phyloP scores from a whole-genome alignment of 169 alveolate genomes.

The Cryptosporidium meleagridis region DNA sequence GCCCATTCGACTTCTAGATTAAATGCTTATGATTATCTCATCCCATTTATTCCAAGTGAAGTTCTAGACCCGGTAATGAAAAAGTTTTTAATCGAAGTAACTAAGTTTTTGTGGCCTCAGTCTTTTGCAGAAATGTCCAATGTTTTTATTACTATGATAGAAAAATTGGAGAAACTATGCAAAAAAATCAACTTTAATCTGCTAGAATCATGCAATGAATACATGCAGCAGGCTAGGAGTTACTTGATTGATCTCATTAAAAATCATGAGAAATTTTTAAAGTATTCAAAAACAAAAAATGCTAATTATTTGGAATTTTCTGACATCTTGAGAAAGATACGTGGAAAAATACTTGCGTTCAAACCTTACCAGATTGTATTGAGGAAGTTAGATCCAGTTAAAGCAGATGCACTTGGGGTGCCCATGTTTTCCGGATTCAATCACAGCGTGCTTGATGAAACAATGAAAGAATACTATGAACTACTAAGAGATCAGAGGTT shows the following conservation, averaged over 20 bases:
- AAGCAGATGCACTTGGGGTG: slow-evolving; percentile 71
- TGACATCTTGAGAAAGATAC: background rate
- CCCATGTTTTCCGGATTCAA: slow-evolving; percentile 71
- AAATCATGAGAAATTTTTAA: slow-evolving; percentile 18
- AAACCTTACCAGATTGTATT: slow-evolving; percentile 55
- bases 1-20: slow-evolving; percentile 30
- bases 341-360: slow-evolving; percentile 42
- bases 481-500: background rate
- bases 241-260: slow-evolving; percentile 40
- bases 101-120: slow-evolving; percentile 53
- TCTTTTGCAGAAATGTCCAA: slow-evolving; percentile 51
- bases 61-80: slow-evolving; percentile 59
- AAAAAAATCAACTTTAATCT: slow-evolving; percentile 4
- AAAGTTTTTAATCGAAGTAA: slow-evolving; percentile 46
- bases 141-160: slow-evolving; percentile 39
- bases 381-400: slow-evolving; percentile 60
- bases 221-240: slow-evolving; percentile 25
- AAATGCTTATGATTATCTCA: slow-evolving; percentile 50
- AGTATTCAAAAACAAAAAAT: slow-evolving; percentile 1
- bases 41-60: slow-evolving; percentile 56
- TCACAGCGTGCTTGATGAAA: slow-evolving; percentile 11
- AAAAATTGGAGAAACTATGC: slow-evolving; percentile 32
- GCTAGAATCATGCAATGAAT: slow-evolving; percentile 32
- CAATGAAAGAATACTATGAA: slow-evolving; percentile 37
- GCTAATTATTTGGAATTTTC: slow-evolving; percentile 2